These are phyloP conservation scores for Colletotrichum liriopes DNA, from an alignment of 2,329 filamentous ascomycete species.

Conservation along the genomic window DNA sequence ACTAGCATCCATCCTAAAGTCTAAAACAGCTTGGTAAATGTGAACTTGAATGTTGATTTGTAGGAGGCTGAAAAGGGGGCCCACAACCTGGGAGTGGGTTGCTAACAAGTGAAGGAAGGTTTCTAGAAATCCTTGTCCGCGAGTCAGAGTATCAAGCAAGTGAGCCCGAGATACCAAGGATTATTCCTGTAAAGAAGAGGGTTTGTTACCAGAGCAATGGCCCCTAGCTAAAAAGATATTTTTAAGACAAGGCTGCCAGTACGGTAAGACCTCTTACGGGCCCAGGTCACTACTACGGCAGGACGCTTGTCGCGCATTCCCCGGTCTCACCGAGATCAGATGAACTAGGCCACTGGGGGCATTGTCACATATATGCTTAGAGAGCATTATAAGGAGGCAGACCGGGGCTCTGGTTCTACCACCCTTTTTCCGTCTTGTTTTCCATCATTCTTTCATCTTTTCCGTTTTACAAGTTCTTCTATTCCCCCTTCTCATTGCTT, in stretches of 20 bases:
- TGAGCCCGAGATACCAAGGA: not conserved
- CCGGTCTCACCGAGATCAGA: not conserved
- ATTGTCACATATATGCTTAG: not conserved
- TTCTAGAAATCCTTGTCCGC: not conserved
- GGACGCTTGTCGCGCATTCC: not conserved
- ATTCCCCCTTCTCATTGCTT: no score
- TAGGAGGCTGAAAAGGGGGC: no score
- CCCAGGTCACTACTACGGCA: no score
- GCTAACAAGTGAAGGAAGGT: no score
- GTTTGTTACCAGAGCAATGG: not conserved
- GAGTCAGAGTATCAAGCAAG: not conserved
- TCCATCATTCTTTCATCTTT: no score
- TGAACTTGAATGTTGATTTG: no score
- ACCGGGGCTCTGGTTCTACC: no score
- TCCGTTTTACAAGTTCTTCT: no score
- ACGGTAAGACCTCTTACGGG: not conserved
- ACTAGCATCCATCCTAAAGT: not conserved
- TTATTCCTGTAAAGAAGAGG: not conserved
- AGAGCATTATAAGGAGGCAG: no score
- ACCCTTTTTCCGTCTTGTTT: no score
- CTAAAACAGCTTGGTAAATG: not conserved
- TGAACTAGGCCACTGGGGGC: not conserved
- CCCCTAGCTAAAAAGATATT: not conserved
- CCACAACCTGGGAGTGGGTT: not conserved
- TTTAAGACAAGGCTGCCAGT: not conserved